A percentile compares a stretch with the other conserved stretches of the same genome.
Conservation (phyloP, 768 basidiomycete species). For the Suillus subaureus region DNA sequence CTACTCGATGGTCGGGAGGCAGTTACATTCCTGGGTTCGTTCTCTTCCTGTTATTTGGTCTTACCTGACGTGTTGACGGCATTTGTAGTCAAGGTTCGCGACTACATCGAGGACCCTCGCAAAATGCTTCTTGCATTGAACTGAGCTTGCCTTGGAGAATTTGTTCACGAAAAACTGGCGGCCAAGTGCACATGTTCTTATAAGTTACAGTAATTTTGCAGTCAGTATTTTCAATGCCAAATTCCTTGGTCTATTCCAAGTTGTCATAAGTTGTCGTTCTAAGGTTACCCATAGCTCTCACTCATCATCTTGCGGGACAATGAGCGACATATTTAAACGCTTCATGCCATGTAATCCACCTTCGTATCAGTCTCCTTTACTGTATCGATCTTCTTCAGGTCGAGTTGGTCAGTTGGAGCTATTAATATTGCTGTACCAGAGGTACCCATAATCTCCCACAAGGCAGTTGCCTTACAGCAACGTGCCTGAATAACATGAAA, state of each 20-base stretch:
- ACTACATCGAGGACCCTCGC: slow-evolving; percentile 93
- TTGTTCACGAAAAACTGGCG: background rate
- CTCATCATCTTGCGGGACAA: background rate
- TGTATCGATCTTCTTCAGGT: background rate
- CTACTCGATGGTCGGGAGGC: slow-evolving; percentile 95
- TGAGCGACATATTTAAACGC: background rate
- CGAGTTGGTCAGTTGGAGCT: background rate
- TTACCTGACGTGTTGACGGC: slow-evolving; percentile 9
- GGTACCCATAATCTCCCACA: background rate
- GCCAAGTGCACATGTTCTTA: background rate
- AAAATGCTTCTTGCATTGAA: slow-evolving; percentile 72
- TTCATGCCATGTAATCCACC: background rate
- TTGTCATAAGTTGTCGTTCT: background rate
- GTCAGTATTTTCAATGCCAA: background rate
- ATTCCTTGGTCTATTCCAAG: background rate
- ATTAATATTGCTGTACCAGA: background rate
- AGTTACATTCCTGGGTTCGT: slow-evolving; percentile 94
- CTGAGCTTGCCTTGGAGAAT: background rate
- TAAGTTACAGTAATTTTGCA: slow-evolving; percentile 1
- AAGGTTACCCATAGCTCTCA: background rate
- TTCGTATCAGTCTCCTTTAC: background rate
- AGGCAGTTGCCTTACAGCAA: background rate
- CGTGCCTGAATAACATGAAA: background rate
- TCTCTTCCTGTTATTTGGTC: background rate
- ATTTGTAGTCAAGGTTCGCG: slow-evolving; percentile 78